Evolutionary conservation across 768 basidiomycete genomes (phyloP).

Genomic region (Agaricus blazei): DNA sequence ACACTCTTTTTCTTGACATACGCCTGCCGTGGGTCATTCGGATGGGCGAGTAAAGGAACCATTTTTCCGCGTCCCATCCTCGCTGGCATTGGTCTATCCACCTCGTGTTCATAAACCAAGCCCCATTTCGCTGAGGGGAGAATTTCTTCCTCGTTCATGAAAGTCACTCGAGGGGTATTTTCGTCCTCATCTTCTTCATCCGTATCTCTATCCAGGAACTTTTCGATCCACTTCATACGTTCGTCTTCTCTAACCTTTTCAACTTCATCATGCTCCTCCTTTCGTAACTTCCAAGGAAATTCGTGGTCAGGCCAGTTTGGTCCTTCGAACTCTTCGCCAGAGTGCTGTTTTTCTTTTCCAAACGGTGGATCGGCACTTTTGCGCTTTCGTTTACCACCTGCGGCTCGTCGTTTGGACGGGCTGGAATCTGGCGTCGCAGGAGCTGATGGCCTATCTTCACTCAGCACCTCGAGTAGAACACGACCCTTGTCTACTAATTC

Average conservation of each 20-base stretch:
- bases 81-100: slow-evolving; percentile 22
- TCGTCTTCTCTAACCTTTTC: slow-evolving; percentile 54
- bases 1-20: slow-evolving; percentile 24
- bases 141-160: slow-evolving; percentile 19
- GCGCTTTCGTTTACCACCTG: slow-evolving; percentile 37
- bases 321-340: slow-evolving; percentile 24
- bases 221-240: slow-evolving; percentile 59
- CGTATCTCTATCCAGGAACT: slow-evolving; percentile 69
- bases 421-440: slow-evolving; percentile 22
- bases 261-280: slow-evolving; percentile 47
- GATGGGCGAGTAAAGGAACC: slow-evolving; percentile 46
- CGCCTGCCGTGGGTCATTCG: slow-evolving; percentile 20
- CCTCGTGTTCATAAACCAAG: slow-evolving; percentile 22
- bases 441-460: slow-evolving; percentile 29
- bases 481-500: slow-evolving; percentile 67
- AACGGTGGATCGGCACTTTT: slow-evolving; percentile 35
- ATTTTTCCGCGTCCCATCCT: slow-evolving; percentile 54
- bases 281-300: slow-evolving; percentile 72
- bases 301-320: slow-evolving; percentile 78
- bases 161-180: slow-evolving; percentile 12
- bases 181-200: slow-evolving; percentile 51
- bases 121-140: slow-evolving; percentile 25
- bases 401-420: slow-evolving; percentile 32
- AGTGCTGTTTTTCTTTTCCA: slow-evolving; percentile 25
- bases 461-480: slow-evolving; percentile 56